Evolutionary conservation across 768 basidiomycete species (phyloP), one percentile per base, ranked within the genome.

Genomic region (Cyclocybe cylindracea): DNA sequence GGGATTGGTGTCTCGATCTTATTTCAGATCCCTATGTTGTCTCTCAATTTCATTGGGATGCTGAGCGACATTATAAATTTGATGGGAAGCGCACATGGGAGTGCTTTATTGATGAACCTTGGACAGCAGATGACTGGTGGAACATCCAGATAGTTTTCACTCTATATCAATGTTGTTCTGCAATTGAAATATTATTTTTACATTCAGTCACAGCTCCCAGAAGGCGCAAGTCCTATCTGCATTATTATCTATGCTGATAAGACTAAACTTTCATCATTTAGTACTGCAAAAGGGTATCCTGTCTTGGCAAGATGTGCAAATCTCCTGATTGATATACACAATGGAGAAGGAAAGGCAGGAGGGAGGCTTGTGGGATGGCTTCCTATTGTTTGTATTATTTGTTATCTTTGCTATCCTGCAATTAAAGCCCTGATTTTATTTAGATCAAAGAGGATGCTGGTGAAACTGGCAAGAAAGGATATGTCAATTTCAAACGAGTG

Each of bases 181-280:
- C 19, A 44, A 34, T 49, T 31, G 46, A n/a, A 39, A 41, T 24
- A 43, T 42, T 42, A 10, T 42, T n/a, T 14, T 32, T 55, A 53
- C 19, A 40, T 44, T 5, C 24, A 62, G 51, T 46, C 51, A 13
- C 24, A 42, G 43, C 34, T 62, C 40, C 51, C 63, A 24, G 16
- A 48, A 10, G 56, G 46, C 50, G 61, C 52, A 40, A 66, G 67
- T 37, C 57, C 63, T 1, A 47, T 69, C 8, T 44, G 57, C 7
- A 61, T 64, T 31, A 64, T 72, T 39, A 16, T 73, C 1, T 71
- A 72, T 61, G 66, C 70, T 4, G 69, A 74, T 48, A 72, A 72
- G 40, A 57, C 64, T 7, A 65, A 66, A 14, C 46, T 73, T 4
- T 73, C 68, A 5, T 59, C 63, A 5, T 73, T 70, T 58, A 64